Percentiles rank a stretch among this genome's conserved stretches.
Conservation (phyloP, 2,329 filamentous ascomycete species). For the Ceratocystis albifundus region DNA sequence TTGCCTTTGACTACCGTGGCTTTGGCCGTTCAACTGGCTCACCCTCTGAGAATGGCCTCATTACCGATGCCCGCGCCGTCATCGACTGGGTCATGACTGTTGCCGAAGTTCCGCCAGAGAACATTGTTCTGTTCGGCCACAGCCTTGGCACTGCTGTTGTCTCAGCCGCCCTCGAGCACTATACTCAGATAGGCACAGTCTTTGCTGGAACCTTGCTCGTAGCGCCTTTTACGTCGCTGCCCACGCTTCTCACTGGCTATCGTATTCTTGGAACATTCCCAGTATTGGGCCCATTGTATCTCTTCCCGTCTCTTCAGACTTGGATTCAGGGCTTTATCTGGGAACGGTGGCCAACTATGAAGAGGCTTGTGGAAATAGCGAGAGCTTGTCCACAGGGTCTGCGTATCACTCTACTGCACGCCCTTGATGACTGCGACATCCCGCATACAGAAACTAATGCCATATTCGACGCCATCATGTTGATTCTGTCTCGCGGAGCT, state of each 20-base stretch:
- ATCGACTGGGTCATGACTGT: constrained; percentile 59
- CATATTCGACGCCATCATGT: constrained; percentile 50
- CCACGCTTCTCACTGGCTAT: constrained; percentile 64
- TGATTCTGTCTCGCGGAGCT: constrained; percentile 33
- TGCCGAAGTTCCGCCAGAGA: constrained; percentile 52
- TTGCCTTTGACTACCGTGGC: constrained; percentile 86
- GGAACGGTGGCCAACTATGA: constrained; percentile 70
- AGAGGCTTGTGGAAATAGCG: constrained; percentile 50
- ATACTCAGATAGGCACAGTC: constrained; percentile 47
- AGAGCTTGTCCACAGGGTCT: constrained; percentile 42
- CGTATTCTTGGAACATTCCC: constrained; percentile 67
- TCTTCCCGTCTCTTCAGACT: constrained; percentile 12
- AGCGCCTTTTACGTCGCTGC: constrained; percentile 65
- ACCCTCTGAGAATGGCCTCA: constrained; percentile 69
- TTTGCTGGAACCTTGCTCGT: constrained; percentile 74
- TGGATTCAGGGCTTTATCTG: constrained; percentile 49
- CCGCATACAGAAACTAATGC: constrained; percentile 57
- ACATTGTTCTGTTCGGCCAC: constrained; percentile 74
- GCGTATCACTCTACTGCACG: constrained; percentile 64
- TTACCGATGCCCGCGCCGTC: constrained; percentile 63
- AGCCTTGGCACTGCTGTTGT: constrained; percentile 80
- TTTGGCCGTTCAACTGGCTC: constrained; percentile 71
- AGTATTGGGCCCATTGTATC: constrained; percentile 59
- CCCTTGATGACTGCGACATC: constrained; percentile 71
- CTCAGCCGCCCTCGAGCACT: constrained; percentile 60